Evolutionary conservation across 2,329 filamentous ascomycete species (phyloP), one percentile per base, ranked within the genome.

Genomic region (Alternaria arborescens): DNA sequence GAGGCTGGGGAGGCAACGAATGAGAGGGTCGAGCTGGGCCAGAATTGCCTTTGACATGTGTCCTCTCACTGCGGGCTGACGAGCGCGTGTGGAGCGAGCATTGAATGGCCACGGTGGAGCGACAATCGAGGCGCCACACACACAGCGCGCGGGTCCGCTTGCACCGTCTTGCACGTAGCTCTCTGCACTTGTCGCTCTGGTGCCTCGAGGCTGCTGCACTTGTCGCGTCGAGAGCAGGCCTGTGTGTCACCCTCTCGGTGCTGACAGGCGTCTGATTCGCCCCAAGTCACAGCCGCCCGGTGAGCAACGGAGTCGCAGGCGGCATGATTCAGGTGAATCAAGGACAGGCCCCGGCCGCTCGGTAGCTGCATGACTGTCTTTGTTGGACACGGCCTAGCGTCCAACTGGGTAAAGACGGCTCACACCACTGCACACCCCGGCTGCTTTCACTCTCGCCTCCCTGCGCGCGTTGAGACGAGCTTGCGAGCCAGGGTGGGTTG

Each of bases 151-250:
- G 52, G 53, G 58, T 54, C 55, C 60, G 50, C 44, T 43, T 54
- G 52, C 32, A 38, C 48, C 32, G 20, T 48, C 28, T 32, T 16
- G 46, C 46, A 36, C 46, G n/a, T 38, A 16, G 46, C 46, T 22
- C 46, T 34, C 32, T 50, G 32, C 46, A 50, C 22, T 16, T 32
- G 30, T 48, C 46, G 30, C 53, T 24, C 46, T 63, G 61, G 68
- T 63, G 63, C 61, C 60, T 72, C 67, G 61, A 72, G 64, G 66
- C 66, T 72, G 71, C 68, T 71, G 68, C 70, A 71, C 57, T 67
- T 66, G 63, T 68, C 65, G 70, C 71, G 61, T 73, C 71, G 69
- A 70, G 68, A 66, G 64, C 67, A 61, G 60, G 64, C 40, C 52
- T 44, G 68, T 73, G 71, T 71, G 71, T 71, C 66, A 71, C 69